Percentiles rank a stretch among this genome's conserved stretches.
phyloP scores from a whole-genome alignment of 1,284 basidiomycete species.

The Athelia psychrophila region DNA sequence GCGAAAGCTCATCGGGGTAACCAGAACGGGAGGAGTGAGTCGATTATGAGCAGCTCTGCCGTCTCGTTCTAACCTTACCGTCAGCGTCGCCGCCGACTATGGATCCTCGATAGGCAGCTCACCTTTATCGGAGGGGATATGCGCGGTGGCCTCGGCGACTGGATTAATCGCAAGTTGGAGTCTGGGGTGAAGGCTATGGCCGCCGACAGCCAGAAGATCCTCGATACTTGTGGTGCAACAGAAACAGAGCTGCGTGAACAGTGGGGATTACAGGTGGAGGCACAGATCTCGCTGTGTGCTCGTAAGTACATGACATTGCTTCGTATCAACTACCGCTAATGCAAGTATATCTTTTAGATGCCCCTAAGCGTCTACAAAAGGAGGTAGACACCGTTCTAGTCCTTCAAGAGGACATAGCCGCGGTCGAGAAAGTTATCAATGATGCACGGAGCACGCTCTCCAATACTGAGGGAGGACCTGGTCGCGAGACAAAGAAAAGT shows the following conservation, averaged over 20 bases:
- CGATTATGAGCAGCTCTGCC: neutral
- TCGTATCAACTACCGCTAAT: neutral
- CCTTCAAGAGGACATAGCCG: slow-evolving; percentile 12
- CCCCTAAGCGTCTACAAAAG: slow-evolving; percentile 12
- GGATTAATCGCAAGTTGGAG: slow-evolving; percentile 10
- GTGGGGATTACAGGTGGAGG: slow-evolving; percentile 11
- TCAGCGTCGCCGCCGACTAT: slow-evolving; percentile 20
- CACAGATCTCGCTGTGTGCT: slow-evolving; percentile 12
- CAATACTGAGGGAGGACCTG: neutral
- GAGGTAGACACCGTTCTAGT: slow-evolving; percentile 12
- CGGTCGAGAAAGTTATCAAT: slow-evolving; percentile 4
- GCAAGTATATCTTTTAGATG: slow-evolving; percentile 7
- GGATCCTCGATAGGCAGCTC: slow-evolving; percentile 25
- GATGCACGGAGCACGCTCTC: slow-evolving; percentile 1
- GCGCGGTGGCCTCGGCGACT: slow-evolving; percentile 15
- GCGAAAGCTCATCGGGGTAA: slow-evolving; percentile 5
- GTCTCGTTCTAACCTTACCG: neutral
- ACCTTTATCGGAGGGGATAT: slow-evolving; percentile 14
- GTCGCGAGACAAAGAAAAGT: slow-evolving; percentile 8
- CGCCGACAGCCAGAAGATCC: neutral
- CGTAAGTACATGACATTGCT: slow-evolving; percentile 8
- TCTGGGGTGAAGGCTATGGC: neutral
- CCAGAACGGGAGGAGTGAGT: neutral
- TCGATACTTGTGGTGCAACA: neutral
- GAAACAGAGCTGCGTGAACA: slow-evolving; percentile 1